Evolutionary conservation across 1,284 basidiomycete genomes (phyloP).

Genomic region (Dichomitus squalens): DNA sequence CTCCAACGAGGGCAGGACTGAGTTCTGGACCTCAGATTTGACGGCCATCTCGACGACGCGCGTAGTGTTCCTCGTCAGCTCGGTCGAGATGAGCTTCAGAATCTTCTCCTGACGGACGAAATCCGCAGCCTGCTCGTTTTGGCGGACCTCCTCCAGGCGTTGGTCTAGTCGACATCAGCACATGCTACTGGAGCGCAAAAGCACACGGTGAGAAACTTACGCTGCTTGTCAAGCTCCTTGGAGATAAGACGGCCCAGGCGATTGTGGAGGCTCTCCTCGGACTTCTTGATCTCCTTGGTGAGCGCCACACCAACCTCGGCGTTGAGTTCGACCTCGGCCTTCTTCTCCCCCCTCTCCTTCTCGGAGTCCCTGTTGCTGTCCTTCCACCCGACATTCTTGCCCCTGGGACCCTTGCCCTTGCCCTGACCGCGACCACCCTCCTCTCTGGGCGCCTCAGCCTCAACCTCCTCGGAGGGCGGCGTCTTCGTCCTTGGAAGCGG

Average conservation of each 20-base stretch:
- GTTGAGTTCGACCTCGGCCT: slow-evolving; percentile 49
- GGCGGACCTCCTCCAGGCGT: slow-evolving; percentile 78
- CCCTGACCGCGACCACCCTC: slow-evolving; percentile 53
- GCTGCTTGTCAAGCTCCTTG: slow-evolving; percentile 86
- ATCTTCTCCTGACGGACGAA: slow-evolving; percentile 84
- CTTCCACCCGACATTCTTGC: slow-evolving; percentile 65
- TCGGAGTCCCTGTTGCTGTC: slow-evolving; percentile 47
- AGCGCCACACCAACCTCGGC: slow-evolving; percentile 56
- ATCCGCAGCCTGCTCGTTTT: slow-evolving; percentile 74
- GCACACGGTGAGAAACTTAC: slow-evolving; percentile 49
- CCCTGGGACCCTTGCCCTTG: slow-evolving; percentile 57
- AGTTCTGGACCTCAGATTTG: slow-evolving; percentile 77
- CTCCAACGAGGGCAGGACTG: slow-evolving; percentile 78
- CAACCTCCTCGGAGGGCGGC: slow-evolving; percentile 73
- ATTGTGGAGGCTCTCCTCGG: slow-evolving; percentile 75
- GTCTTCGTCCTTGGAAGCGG: slow-evolving; percentile 49
- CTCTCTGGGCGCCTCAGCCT: slow-evolving; percentile 60
- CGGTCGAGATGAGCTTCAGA: slow-evolving; percentile 81
- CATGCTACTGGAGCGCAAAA: background rate
- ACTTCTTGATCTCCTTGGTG: slow-evolving; percentile 75
- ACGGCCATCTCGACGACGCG: slow-evolving; percentile 84
- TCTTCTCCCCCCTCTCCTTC: slow-evolving; percentile 46
- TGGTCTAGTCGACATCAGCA: slow-evolving; percentile 51
- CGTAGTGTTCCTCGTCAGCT: slow-evolving; percentile 82
- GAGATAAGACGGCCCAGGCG: slow-evolving; percentile 74